Evolutionary conservation across 352 stramenopile genomes (phyloP), one percentile per base, ranked within the genome.

Genomic region (Phytopythium chamaehyphon): DNA sequence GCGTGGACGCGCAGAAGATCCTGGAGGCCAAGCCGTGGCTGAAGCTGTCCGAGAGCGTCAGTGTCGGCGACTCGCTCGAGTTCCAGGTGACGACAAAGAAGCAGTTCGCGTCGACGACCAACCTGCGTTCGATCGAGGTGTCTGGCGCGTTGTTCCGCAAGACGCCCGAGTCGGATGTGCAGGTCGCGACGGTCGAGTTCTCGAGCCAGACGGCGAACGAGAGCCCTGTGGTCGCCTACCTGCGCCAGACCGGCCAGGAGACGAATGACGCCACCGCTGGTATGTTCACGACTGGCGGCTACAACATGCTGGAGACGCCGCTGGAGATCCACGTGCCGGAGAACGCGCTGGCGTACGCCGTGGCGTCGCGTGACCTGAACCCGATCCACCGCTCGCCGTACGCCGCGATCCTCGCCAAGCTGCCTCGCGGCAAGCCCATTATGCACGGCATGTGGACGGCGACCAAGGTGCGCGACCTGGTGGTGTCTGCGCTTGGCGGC

Each of bases 361-460:
- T 88, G 7, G 83, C 84, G 23, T 95, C 84, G 35, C 76, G 83
- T 24, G 86, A 96, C 47, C 47, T 93, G 60, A 96, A 96, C 62
- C 79, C 86, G 31, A 96, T 96, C 48, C 83, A 96, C 52, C 79
- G 86, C 5, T 93, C 83, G 11, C 69, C 64, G 44, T 88, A 90
- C 46, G 67, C 83, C 15, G 86, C 84, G 0, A 66, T 85, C n/a
- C 58, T 95, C 9, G 84, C 80, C 7, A 71, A 82, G 38, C 68
- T 96, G 44, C 84, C 86, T 15, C 61, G 76, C 14, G 76, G 75
- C 18, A 75, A 79, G 57, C 78, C 86, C 8, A 93, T 96, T 61
- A 93, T 94, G 78, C 84, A 96, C 52, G 86, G 86, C 23, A 69
- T 96, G 75, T 96, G 86, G 86, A 91, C 77, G 21, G 83, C 81